Evolutionary conservation across 768 basidiomycete genomes (phyloP).

Genomic region (Lactarius psammicola): DNA sequence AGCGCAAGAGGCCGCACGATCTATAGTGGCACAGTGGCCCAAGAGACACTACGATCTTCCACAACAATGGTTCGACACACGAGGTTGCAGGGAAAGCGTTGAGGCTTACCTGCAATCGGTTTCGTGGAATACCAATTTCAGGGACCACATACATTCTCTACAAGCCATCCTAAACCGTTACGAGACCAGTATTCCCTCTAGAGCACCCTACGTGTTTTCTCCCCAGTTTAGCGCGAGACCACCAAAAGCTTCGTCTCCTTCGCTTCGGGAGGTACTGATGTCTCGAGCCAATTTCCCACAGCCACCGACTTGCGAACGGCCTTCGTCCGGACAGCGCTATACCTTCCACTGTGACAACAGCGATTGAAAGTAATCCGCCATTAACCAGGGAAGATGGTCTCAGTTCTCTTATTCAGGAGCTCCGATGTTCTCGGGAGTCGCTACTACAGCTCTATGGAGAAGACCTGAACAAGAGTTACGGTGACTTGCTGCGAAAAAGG

Average conservation of each 20-base stretch:
- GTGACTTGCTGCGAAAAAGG: neutral
- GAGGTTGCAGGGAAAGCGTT: neutral
- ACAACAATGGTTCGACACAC: conserved; percentile 6
- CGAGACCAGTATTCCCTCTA: neutral
- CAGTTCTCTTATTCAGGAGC: neutral
- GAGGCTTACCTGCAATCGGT: neutral
- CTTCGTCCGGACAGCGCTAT: neutral
- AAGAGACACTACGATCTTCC: neutral
- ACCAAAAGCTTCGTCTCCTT: neutral
- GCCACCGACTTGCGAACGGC: too few relatives aligned
- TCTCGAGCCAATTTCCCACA: neutral
- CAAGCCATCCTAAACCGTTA: neutral
- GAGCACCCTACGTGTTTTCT: neutral
- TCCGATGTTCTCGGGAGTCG: neutral
- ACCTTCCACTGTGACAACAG: neutral
- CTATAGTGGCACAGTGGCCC: neutral
- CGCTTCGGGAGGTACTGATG: neutral
- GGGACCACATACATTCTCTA: neutral
- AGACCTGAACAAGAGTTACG: neutral
- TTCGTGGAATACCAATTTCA: neutral
- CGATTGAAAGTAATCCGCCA: neutral
- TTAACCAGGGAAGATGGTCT: neutral
- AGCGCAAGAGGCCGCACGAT: neutral
- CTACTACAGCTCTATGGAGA: conserved; percentile 4
- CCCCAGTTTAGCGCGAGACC: neutral